Evolutionary conservation across 139 green algal species (phyloP).

Genomic region (Choricystis sp.): DNA sequence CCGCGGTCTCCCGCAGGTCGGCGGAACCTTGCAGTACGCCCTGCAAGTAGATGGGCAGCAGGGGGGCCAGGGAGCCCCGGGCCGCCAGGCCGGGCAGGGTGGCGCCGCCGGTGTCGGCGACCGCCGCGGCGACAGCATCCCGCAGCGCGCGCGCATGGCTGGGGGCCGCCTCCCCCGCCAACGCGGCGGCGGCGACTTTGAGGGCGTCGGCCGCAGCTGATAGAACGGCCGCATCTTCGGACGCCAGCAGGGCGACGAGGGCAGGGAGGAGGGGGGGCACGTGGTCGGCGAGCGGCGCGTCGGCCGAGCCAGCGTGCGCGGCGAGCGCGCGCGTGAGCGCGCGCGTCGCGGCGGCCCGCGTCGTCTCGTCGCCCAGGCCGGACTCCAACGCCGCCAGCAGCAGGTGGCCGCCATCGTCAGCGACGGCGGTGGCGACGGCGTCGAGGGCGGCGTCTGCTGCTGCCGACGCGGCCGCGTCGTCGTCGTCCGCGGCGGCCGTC

Average conservation of each 20-base stretch:
- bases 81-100: slow-evolving; percentile 45
- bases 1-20: slow-evolving; percentile 72
- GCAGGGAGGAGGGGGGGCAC: slow-evolving; percentile 39
- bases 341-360: slow-evolving; percentile 30
- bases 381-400: slow-evolving; percentile 54
- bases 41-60: slow-evolving; percentile 89
- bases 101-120: slow-evolving; percentile 8
- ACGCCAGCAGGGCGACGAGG: slow-evolving; percentile 42
- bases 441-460: slow-evolving; percentile 18
- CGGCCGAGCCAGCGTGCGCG: slow-evolving; percentile 13
- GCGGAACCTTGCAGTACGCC: slow-evolving; percentile 60
- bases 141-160: slow-evolving; percentile 10
- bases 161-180: background rate
- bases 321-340: slow-evolving; percentile 27
- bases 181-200: slow-evolving; percentile 32
- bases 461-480: slow-evolving; percentile 3
- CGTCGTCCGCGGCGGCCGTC: slow-evolving; percentile 10
- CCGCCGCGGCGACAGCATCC: slow-evolving; percentile 50
- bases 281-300: slow-evolving; percentile 37
- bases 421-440: slow-evolving; percentile 14
- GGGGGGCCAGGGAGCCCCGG: slow-evolving; percentile 67
- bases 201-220: slow-evolving; percentile 54
- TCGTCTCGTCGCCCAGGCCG: slow-evolving; percentile 40
- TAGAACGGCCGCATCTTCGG: slow-evolving; percentile 29
- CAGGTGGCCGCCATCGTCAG: slow-evolving; percentile 55